Evolutionary conservation across 2,329 filamentous ascomycete species (phyloP).

Genomic region (Coleophoma eucalyptorum): DNA sequence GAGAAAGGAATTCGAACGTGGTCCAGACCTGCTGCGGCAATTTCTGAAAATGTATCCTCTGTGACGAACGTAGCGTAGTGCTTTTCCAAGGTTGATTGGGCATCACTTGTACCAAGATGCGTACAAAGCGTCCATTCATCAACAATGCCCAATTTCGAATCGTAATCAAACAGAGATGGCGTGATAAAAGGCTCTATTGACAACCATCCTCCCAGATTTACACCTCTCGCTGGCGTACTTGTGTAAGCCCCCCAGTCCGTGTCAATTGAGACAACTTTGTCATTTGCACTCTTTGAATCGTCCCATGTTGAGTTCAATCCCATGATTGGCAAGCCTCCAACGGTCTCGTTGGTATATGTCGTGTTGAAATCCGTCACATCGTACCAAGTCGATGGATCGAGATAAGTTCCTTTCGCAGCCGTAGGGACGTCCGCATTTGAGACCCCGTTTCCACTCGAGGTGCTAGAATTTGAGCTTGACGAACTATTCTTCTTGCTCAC

Average conservation of each 20-base stretch:
- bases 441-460: constrained; percentile 46
- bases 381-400: constrained; percentile 91
- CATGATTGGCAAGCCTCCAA: constrained; percentile 88
- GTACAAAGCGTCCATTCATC: constrained; percentile 82
- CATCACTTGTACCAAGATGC: constrained; percentile 63
- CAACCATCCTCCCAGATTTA: constrained; percentile 93
- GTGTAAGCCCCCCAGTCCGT: constrained; percentile 75
- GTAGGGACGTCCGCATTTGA: constrained; percentile 46
- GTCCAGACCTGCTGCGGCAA: constrained; percentile 83
- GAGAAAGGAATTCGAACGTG: constrained; percentile 95
- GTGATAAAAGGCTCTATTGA: constrained; percentile 93
- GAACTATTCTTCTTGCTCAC: constrained; percentile 46
- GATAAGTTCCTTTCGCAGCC: constrained; percentile 67
- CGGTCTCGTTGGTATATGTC: constrained; percentile 81
- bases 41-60: constrained; percentile 79
- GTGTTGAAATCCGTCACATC: constrained; percentile 90
- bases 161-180: constrained; percentile 80
- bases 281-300: constrained; percentile 74
- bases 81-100: constrained; percentile 69
- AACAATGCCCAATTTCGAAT: constrained; percentile 54
- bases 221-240: constrained; percentile 75
- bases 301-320: constrained; percentile 84
- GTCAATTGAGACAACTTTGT: constrained; percentile 73
- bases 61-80: constrained; percentile 91
- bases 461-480: constrained; percentile 10